phyloP scores from a whole-genome alignment of 2,329 filamentous ascomycete genomes.

The Trichoderma sp. region DNA sequence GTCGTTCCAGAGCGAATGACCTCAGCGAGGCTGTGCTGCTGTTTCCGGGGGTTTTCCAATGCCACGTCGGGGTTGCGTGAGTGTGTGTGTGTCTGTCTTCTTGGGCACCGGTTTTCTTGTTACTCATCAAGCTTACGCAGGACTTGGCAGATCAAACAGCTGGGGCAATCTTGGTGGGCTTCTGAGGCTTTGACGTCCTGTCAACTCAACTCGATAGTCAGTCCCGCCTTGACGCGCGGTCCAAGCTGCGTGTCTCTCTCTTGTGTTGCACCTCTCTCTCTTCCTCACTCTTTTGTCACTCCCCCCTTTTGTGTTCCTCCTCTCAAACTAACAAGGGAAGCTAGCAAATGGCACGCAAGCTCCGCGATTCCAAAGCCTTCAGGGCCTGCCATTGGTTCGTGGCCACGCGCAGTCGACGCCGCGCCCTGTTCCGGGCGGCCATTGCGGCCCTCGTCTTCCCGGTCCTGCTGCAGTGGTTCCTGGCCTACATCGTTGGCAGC shows the following conservation, averaged over 20 bases:
- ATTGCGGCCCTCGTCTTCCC: conserved; percentile 32
- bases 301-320: neutral
- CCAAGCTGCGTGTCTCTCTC: neutral
- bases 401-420: conserved; percentile 32
- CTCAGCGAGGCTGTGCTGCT: conserved; percentile 13
- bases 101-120: conserved; percentile 10
- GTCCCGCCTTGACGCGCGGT: neutral
- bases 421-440: conserved; percentile 30
- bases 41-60: neutral
- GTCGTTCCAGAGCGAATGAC: conserved; percentile 14
- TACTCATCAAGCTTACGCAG: conserved; percentile 14
- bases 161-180: neutral
- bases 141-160: neutral
- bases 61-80: conserved; percentile 6
- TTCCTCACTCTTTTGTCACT: neutral
- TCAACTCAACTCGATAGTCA: neutral
- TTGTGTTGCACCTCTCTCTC: neutral
- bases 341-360: conserved; percentile 17
- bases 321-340: neutral
- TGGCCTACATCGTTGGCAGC: conserved; percentile 43
- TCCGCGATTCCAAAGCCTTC: conserved; percentile 11
- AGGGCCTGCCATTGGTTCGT: conserved; percentile 29
- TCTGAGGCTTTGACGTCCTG: neutral
- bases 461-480: conserved; percentile 41
- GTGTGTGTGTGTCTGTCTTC: neutral